Percentiles rank a stretch among this genome's conserved stretches.
Conservation (phyloP, 2,329 filamentous ascomycete species). For the Fonsecaea erecta region DNA sequence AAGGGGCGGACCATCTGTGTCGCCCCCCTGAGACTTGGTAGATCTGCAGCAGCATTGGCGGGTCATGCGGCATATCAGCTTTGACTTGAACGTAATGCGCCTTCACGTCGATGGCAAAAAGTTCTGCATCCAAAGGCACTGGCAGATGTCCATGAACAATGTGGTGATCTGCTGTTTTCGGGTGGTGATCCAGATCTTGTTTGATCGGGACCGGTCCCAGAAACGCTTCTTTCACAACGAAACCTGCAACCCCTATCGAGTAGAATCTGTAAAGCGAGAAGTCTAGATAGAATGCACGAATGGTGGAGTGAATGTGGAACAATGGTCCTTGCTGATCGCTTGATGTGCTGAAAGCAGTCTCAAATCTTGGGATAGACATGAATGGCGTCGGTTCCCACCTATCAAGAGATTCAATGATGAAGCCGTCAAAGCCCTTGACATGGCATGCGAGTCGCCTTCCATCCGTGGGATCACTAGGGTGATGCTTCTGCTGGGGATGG, state of each 20-base stretch:
- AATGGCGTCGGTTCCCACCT: slow-evolving; percentile 86
- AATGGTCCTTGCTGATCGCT: slow-evolving; percentile 87
- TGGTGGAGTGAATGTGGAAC: slow-evolving; percentile 81
- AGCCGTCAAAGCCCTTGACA: slow-evolving; percentile 81
- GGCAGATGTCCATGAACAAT: slow-evolving; percentile 27
- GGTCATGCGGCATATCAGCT: slow-evolving; percentile 83
- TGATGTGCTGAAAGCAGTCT: slow-evolving; percentile 80
- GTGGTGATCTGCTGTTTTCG: slow-evolving; percentile 36
- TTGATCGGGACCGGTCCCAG: slow-evolving; percentile 38
- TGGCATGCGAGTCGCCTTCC: slow-evolving; percentile 81
- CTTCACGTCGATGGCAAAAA: slow-evolving; percentile 81
- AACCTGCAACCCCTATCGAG: slow-evolving; percentile 78
- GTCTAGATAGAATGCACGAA: slow-evolving; percentile 77
- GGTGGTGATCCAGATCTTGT: slow-evolving; percentile 8
- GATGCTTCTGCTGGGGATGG: slow-evolving; percentile 52
- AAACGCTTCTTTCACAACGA: slow-evolving; percentile 74
- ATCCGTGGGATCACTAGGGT: slow-evolving; percentile 60
- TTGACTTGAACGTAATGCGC: slow-evolving; percentile 84
- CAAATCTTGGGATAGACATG: slow-evolving; percentile 81
- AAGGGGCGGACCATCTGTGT: slow-evolving; percentile 86
- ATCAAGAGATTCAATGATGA: slow-evolving; percentile 85
- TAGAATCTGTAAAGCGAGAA: slow-evolving; percentile 97
- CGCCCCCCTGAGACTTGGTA: slow-evolving; percentile 81
- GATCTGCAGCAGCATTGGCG: slow-evolving; percentile 87
- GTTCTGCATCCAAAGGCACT: slow-evolving; percentile 56